Conservation (phyloP, 2,329 filamentous ascomycete species). For the Penicillium oxalicum region DNA sequence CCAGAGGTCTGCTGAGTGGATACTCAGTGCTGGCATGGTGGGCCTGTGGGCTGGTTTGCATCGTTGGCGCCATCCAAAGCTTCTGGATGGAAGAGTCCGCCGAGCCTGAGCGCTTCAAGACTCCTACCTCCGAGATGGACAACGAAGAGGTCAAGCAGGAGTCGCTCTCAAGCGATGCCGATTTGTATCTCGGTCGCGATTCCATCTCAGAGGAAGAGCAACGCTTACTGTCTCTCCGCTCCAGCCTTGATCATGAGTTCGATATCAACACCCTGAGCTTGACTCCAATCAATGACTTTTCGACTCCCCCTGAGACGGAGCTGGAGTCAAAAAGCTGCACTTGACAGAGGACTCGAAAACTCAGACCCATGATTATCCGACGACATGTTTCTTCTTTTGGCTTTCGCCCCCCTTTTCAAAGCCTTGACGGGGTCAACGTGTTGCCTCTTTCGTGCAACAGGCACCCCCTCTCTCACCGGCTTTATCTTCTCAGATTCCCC, state of each 20-base stretch:
- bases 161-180: slow-evolving; percentile 10
- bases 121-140: slow-evolving; percentile 20
- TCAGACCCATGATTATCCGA: not conserved
- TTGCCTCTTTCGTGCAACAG: no score
- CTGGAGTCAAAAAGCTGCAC: slow-evolving; percentile 4
- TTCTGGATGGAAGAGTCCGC: slow-evolving; percentile 64
- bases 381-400: no score
- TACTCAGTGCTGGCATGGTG: slow-evolving; percentile 93
- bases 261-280: slow-evolving; percentile 25
- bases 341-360: slow-evolving; percentile 1
- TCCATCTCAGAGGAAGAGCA: slow-evolving; percentile 29
- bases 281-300: slow-evolving; percentile 11
- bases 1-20: slow-evolving; percentile 69
- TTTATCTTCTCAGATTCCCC: no score
- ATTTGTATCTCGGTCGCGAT: slow-evolving; percentile 19
- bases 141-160: slow-evolving; percentile 26
- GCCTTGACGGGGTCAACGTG: no score
- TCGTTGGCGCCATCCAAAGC: slow-evolving; percentile 68
- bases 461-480: no score
- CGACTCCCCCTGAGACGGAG: slow-evolving; percentile 6
- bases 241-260: slow-evolving; percentile 30
- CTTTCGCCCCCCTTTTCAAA: no score
- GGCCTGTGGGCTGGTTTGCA: slow-evolving; percentile 71
- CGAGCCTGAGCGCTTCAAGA: slow-evolving; percentile 38
- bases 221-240: slow-evolving; percentile 32